Conservation (phyloP, 2,329 filamentous ascomycete genomes). For the Aspergillus brunneoviolaceus region DNA sequence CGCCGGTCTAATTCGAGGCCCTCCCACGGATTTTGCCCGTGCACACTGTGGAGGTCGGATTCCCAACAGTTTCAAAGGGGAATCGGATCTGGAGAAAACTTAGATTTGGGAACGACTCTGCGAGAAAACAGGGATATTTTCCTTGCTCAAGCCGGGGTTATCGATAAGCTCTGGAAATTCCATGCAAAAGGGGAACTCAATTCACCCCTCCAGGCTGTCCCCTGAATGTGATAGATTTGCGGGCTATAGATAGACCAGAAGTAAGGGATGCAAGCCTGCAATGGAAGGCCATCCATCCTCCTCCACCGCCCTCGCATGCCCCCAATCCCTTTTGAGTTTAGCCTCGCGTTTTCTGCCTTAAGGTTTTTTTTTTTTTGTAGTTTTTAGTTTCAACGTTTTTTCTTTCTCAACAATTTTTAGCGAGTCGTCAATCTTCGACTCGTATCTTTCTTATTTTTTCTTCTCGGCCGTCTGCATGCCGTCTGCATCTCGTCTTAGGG, state of each 20-base stretch:
- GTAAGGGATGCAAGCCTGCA: not conserved
- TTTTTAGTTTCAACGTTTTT: conserved; percentile 6
- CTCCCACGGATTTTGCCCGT: conserved; percentile 1
- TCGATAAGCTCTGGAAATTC: not conserved
- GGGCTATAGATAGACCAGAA: not conserved
- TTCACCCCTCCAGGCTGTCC: not conserved
- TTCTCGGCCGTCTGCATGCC: not conserved
- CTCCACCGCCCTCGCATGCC: not conserved
- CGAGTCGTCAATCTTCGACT: not conserved
- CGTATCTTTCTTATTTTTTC: not conserved
- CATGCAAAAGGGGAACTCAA: not conserved
- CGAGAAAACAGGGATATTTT: not conserved
- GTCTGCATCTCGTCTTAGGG: not conserved
- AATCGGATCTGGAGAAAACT: not conserved
- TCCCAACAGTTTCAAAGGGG: conserved; percentile 2
- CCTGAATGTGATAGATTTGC: not conserved
- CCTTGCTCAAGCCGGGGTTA: not conserved
- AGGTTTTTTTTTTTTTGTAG: conserved; percentile 2
- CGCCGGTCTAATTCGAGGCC: not conserved
- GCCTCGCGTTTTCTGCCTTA: not conserved
- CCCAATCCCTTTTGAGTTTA: not conserved
- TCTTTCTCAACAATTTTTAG: conserved; percentile 1
- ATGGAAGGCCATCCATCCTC: not conserved
- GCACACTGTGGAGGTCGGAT: not conserved
- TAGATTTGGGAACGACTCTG: not conserved